phyloP scores from a whole-genome alignment of 192 early-diverging fungal genomes.

The Lobosporangium transversale region DNA sequence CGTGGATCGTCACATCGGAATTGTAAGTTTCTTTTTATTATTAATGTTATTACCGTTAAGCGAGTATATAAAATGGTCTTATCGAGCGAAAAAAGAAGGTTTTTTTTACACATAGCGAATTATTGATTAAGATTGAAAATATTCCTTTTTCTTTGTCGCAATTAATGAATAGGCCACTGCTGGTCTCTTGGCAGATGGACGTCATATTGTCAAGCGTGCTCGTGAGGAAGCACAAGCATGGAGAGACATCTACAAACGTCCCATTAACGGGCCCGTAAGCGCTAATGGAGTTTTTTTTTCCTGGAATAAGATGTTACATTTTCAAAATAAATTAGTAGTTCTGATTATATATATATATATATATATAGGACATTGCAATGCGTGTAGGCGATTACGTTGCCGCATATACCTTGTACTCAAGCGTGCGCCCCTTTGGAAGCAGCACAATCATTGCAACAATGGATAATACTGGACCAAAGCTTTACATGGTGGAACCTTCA shows the following conservation, averaged over 20 bases:
- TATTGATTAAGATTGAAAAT: too few species aligned
- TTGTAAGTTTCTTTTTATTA: too few species aligned
- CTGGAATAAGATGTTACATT: not conserved
- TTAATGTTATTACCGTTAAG: too few species aligned
- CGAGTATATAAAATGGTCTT: too few species aligned
- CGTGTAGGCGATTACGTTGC: constrained; percentile 93
- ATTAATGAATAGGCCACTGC: constrained; percentile 74
- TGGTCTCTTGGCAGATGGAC: constrained; percentile 92
- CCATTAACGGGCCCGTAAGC: constrained; percentile 85
- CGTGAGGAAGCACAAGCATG: constrained; percentile 93
- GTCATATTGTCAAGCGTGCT: constrained; percentile 88
- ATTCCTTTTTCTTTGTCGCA: not conserved
- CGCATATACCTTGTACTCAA: constrained; percentile 97
- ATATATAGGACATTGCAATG: constrained; percentile 89
- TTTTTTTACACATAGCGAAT: too few species aligned
- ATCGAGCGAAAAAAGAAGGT: too few species aligned
- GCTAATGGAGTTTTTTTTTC: not conserved
- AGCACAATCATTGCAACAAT: constrained; percentile 85
- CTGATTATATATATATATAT: too few species aligned
- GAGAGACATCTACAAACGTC: constrained; percentile 82
- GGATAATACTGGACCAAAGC: constrained; percentile 83
- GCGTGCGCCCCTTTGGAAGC: constrained; percentile 93
- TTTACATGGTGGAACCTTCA: constrained; percentile 97
- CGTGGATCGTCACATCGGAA: constrained; percentile 91
- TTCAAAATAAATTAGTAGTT: too few species aligned